phyloP scores from a whole-genome alignment of 352 stramenopile genomes.

The Thalassiosira livingstoniorum region DNA sequence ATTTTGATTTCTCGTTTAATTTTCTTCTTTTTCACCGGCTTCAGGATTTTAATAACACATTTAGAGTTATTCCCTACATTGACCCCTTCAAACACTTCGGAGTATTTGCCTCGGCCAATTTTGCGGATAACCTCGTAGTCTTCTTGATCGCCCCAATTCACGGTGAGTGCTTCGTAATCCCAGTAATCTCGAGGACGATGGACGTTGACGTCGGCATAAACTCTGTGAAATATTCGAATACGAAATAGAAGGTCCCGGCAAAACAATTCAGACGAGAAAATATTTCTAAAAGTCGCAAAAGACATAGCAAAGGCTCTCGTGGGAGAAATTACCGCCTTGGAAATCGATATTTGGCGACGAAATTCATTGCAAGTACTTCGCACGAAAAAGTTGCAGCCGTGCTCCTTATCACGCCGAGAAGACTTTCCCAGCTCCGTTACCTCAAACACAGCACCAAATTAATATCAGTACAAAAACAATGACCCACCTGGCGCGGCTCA shows the following conservation, averaged over 20 bases:
- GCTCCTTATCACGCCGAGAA: neutral
- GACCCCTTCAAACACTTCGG: slow-evolving; percentile 93
- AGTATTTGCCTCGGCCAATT: slow-evolving; percentile 99
- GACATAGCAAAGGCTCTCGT: neutral
- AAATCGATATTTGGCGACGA: neutral
- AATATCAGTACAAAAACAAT: neutral
- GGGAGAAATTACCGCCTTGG: neutral
- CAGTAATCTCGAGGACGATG: slow-evolving; percentile 98
- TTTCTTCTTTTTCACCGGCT: slow-evolving; percentile 99
- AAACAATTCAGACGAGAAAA: neutral
- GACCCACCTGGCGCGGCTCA: slow-evolving; percentile 44
- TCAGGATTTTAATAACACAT: slow-evolving; percentile 99
- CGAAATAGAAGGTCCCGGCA: neutral
- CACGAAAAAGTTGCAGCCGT: too few relatives aligned
- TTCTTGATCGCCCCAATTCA: slow-evolving; percentile 98
- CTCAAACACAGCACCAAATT: neutral
- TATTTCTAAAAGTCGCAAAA: neutral
- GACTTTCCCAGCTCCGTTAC: neutral
- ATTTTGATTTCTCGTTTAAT: slow-evolving; percentile 99
- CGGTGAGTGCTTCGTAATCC: slow-evolving; percentile 99
- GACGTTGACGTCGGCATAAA: slow-evolving; percentile 88
- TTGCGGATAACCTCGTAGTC: slow-evolving; percentile 99
- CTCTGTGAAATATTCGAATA: slow-evolving; percentile 44
- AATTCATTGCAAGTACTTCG: neutral
- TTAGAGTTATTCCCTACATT: slow-evolving; percentile 96